These are phyloP conservation scores for Mycena floridula DNA, from an alignment of 768 basidiomycete genomes.

Conservation along the genomic window DNA sequence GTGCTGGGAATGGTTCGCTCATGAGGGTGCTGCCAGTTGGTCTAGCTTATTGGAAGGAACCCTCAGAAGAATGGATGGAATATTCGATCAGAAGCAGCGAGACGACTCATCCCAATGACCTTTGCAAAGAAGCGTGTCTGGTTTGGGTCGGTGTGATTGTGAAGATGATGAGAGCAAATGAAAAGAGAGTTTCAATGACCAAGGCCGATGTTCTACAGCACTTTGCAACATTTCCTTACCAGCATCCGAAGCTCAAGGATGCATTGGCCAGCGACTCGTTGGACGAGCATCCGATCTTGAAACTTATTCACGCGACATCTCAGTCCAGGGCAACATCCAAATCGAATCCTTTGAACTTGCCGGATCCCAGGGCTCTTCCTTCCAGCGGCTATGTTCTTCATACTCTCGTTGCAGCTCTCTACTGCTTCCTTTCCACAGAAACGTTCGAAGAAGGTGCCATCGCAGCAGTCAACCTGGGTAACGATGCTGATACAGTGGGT, in stretches of 20 bases:
- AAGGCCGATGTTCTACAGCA: constrained; percentile 34
- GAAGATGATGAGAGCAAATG: constrained; percentile 23
- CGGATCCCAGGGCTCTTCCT: constrained; percentile 21
- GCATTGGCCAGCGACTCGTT: constrained; percentile 27
- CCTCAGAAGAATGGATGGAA: constrained; percentile 16
- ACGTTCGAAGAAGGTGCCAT: constrained; percentile 40
- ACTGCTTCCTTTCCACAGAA: constrained; percentile 37
- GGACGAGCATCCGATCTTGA: constrained; percentile 32
- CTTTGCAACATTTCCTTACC: constrained; percentile 32
- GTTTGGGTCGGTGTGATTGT: constrained; percentile 31
- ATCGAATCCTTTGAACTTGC: constrained; percentile 19
- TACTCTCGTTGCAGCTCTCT: constrained; percentile 34
- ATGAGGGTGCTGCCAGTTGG: constrained; percentile 41
- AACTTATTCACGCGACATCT: constrained; percentile 22
- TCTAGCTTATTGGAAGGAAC: constrained; percentile 35
- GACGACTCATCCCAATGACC: constrained; percentile 34
- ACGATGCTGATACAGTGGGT: constrained; percentile 40
- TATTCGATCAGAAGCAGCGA: constrained; percentile 33
- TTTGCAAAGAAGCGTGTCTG: constrained; percentile 36
- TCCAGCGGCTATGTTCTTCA: constrained; percentile 36
- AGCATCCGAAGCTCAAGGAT: constrained; percentile 21
- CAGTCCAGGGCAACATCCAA: constrained; percentile 6
- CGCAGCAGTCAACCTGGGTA: constrained; percentile 36
- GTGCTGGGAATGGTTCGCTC: constrained; percentile 35
- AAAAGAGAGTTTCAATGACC: constrained; percentile 16